Base-by-base conservation (phyloP, 371 early-diverging fungal genomes). In the Chytridium lagenaria region DNA sequence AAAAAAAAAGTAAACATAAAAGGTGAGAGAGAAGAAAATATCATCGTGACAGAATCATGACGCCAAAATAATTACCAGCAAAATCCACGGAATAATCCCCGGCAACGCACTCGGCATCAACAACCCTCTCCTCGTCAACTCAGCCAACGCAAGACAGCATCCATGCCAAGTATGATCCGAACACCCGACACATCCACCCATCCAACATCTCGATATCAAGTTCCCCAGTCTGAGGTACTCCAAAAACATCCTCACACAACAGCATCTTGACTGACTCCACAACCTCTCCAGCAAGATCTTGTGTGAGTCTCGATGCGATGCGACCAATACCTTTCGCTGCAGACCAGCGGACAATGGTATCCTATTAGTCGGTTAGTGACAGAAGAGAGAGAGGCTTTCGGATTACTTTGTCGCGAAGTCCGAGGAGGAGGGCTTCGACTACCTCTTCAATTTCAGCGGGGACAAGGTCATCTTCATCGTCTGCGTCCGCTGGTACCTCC, bases 91-190 rank as follows among this genome's bases (percentile, higher is more conserved):
- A 1, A 98, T 84, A 0, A 88, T 83, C 33, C 90, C 87, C 26
- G 80, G 77, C 52, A 98, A 73, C 40, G 87, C 80, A 7, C 87
- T 86, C 0, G 94, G 92, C 59, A 93, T 73, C 3, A 97, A 75
- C 33, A 97, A 78, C 0, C 97, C 97, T 31, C 96, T 84, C 15
- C 96, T 89, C 0, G 93, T 89, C 23, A 98, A 80, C 82, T 98
- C 98, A 0, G 98, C 99, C 12, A 98, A 76, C 1, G 95, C 90
- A n/a, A 98, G 84, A 50, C 93, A 93, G 0, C 92, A 91, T 26
- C 99, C 99, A 73, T 98, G 98, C 97, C 98, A 98, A 0, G 94
- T 91, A 65, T 87, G 81, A 70, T 98, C 98, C 0, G 93, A 92
- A 12, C 94, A 31, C 91, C 91, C 0, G 94, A 90, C 5, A 96